Percentiles rank a stretch among this genome's conserved stretches.
phyloP scores from a whole-genome alignment of 768 basidiomycete genomes.

The Serendipita sp. region DNA sequence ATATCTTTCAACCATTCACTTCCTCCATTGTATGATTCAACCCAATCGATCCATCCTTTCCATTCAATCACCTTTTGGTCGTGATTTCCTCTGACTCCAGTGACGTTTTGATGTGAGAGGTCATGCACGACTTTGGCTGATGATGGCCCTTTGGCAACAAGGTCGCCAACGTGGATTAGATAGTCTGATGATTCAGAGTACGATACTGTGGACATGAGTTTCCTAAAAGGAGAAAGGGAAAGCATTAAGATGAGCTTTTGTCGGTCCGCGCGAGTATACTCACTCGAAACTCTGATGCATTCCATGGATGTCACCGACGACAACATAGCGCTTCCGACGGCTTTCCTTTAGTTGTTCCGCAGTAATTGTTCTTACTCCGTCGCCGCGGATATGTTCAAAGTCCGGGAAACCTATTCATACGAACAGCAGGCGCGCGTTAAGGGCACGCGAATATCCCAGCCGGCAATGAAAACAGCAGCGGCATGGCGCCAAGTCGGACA shows the following conservation, averaged over 20 bases:
- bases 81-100: conserved; percentile 85
- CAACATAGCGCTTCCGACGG: conserved; percentile 35
- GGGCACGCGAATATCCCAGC: neutral
- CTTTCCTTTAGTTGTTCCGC: conserved; percentile 13
- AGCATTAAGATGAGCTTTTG: neutral
- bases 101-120: conserved; percentile 44
- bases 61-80: conserved; percentile 86
- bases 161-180: conserved; percentile 72
- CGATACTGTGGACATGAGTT: conserved; percentile 42
- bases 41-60: conserved; percentile 76
- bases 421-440: neutral
- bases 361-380: conserved; percentile 12
- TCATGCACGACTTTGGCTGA: conserved; percentile 48
- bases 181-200: conserved; percentile 48
- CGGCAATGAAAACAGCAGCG: neutral
- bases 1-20: conserved; percentile 38
- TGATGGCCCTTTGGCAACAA: conserved; percentile 54
- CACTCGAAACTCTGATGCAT: conserved; percentile 54
- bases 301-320: conserved; percentile 83
- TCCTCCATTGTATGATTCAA: conserved; percentile 28
- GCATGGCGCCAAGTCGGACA: no score
- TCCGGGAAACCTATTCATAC: neutral
- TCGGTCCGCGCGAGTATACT: conserved; percentile 15
- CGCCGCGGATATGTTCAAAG: neutral
- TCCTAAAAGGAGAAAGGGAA: conserved; percentile 22